Evolutionary conservation across 352 stramenopile species (phyloP).

Genomic region (Thraustochytrium striatum): DNA sequence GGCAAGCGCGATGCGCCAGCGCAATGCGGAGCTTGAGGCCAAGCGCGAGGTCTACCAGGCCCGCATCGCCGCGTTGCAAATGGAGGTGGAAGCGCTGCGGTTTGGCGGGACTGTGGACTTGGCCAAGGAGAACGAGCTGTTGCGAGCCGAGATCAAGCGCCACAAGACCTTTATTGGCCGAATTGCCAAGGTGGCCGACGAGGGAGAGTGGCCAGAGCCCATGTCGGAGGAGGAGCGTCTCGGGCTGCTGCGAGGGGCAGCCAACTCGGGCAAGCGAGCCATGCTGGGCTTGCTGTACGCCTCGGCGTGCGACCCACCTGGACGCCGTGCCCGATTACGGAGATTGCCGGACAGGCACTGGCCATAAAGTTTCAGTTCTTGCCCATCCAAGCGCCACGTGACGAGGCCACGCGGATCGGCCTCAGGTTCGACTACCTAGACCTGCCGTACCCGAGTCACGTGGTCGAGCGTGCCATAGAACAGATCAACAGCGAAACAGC

Average conservation of each 20-base stretch:
- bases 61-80: slow-evolving; percentile 33
- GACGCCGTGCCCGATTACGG: not conserved
- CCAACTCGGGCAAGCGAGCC: not conserved
- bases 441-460: too few species aligned
- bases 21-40: slow-evolving; percentile 17
- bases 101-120: not conserved
- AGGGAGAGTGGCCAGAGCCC: not conserved
- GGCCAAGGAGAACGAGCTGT: slow-evolving; percentile 15
- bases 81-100: not conserved
- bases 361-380: not conserved
- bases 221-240: not conserved
- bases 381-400: not conserved
- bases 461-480: too few species aligned
- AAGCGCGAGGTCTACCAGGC: slow-evolving; percentile 10
- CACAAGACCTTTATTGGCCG: slow-evolving; percentile 11
- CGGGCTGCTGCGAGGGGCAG: not conserved
- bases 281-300: not conserved
- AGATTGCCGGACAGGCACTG: not conserved
- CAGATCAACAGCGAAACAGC: too few species aligned
- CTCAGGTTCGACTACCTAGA: not conserved
- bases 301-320: not conserved
- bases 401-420: not conserved
- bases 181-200: not conserved
- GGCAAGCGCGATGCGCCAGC: slow-evolving; percentile 12
- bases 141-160: slow-evolving; percentile 31